Evolutionary conservation across 805 yeast species (phyloP), one percentile per base, ranked within the genome.

Genomic region (Saccharomyces kudriavzevii): DNA sequence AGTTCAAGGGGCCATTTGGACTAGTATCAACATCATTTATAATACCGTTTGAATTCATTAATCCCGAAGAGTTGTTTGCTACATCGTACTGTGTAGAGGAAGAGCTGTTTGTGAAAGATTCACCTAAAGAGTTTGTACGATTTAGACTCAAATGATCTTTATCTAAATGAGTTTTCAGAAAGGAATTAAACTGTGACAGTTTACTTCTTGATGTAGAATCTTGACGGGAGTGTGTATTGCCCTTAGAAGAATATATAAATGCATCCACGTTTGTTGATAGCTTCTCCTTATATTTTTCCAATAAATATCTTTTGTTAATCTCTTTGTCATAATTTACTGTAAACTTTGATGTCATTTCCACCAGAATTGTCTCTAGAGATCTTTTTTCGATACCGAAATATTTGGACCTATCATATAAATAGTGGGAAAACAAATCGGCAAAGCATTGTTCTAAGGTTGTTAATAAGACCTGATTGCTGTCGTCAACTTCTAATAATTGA

Each of bases 351-450:
- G 75, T 67, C 51, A 65, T 62, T 6, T 66, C 67, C 29, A 65
- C 59, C 30, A 73, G 58, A 17, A 68, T 68, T 3, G 66, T 56
- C 49, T 83, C 85, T 40, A 91, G 71, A 58, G 80, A 81, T 57
- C 82, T 82, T 70, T 81, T 85, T 64, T 90, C 97, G 43, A 78
- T 62, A 43, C 75, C 82, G 62, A 91, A 84, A 69, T 89, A 91
- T 49, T 78, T 75, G 11, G 70, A 60, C 54, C 81, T 80, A 54
- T 85, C 88, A 28, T 78, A 77, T 27, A 87, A 70, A 63, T 82
- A 87, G 49, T 85, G 84, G 20, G 81, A 76, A 67, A 92, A 92
- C 17, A 89, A 69, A 59, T 87, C 95, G n/a, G 79, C 77, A 63
- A 76, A 82, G 54, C 82, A 78, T 60, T 84, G 89, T 58, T 91